Base-by-base conservation (phyloP, 1,139 yeast genomes). In the Scheffersomyces titani region DNA sequence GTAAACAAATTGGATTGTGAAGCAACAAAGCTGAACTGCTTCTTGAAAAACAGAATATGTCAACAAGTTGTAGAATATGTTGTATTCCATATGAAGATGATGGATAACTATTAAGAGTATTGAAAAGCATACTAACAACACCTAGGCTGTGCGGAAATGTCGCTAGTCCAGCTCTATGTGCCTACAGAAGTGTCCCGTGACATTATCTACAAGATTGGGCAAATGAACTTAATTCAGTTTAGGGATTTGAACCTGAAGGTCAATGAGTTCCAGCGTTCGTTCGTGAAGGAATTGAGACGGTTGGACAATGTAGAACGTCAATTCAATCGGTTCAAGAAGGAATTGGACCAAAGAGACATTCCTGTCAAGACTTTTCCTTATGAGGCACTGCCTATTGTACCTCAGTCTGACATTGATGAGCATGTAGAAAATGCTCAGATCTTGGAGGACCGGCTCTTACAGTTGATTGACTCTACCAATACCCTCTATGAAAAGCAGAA, bases 381-480 rank as follows among this genome's bases (percentile, higher is more conserved):
- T 53, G 85, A 82, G 47, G 84, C 61, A 52, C 65, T 63, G 30
- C 63, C 60, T 52, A 71, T 71, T 56, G 77, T 70, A 49, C 81
- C 85, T 46, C 85, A 89, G 54, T 79, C 88, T 44, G 91, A 88
- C 55, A 86, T 93, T 62, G 97, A 92, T 67, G 94, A 88, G 59
- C 81, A 87, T 64, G 85, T 85, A 44, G 88, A 86, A 58, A 86
- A 83, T 64, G 89, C 93, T 1, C 84, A 84, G 57, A 70, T 80
- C 24, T 75, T 80, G 61, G 84, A 80, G 65, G 77, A 76, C 57
- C 66, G 83, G 53, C 74, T 79, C n/a, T 60, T 64, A 54, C 80
- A 79, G 61, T 72, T 80, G 62, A 67, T 74, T 51, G 80, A 75
- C 50, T 69, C 83, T 3, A 71, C 74, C 21, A 75, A 72, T 51